These are phyloP conservation scores for Coniochaeta pulveracea DNA, from an alignment of 2,329 filamentous ascomycete species.

Conservation along the genomic window DNA sequence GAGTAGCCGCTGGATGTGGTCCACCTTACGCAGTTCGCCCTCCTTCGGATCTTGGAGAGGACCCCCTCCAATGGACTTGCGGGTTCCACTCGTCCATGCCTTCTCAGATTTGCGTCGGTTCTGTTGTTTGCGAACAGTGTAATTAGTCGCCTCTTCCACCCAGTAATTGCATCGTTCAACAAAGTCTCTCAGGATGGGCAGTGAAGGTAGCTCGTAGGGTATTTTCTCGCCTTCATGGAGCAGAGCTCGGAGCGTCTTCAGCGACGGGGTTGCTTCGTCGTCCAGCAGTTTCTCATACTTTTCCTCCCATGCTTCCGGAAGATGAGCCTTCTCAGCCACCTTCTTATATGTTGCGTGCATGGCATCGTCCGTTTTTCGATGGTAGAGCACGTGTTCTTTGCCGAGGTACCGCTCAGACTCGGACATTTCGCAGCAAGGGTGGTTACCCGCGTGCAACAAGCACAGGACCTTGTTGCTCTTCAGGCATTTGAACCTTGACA, in stretches of 20 bases:
- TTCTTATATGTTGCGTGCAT: slow-evolving; percentile 59
- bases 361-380: slow-evolving; percentile 63
- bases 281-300: slow-evolving; percentile 80
- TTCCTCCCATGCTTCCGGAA: slow-evolving; percentile 81
- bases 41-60: slow-evolving; percentile 63
- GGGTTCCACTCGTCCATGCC: slow-evolving; percentile 62
- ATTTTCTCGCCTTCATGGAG: slow-evolving; percentile 94
- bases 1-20: slow-evolving; percentile 78
- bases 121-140: slow-evolving; percentile 94
- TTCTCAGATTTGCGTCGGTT: slow-evolving; percentile 93
- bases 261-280: slow-evolving; percentile 70
- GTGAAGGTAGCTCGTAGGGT: slow-evolving; percentile 74
- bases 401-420: slow-evolving; percentile 58
- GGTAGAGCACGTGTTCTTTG: slow-evolving; percentile 61
- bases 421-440: slow-evolving; percentile 65
- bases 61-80: slow-evolving; percentile 54
- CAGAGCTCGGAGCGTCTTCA: slow-evolving; percentile 75
- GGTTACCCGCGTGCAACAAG: slow-evolving; percentile 66
- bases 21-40: slow-evolving; percentile 75
- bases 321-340: slow-evolving; percentile 73
- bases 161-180: slow-evolving; percentile 96
- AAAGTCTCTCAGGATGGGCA: slow-evolving; percentile 74
- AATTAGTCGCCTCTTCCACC: slow-evolving; percentile 94
- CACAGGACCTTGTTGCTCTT: slow-evolving; percentile 75
- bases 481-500: slow-evolving; percentile 81